A percentile compares a stretch with the other conserved stretches of the same genome.
Evolutionary conservation across 257 asterid genomes (phyloP).

Genomic region (Petunia secreta): DNA sequence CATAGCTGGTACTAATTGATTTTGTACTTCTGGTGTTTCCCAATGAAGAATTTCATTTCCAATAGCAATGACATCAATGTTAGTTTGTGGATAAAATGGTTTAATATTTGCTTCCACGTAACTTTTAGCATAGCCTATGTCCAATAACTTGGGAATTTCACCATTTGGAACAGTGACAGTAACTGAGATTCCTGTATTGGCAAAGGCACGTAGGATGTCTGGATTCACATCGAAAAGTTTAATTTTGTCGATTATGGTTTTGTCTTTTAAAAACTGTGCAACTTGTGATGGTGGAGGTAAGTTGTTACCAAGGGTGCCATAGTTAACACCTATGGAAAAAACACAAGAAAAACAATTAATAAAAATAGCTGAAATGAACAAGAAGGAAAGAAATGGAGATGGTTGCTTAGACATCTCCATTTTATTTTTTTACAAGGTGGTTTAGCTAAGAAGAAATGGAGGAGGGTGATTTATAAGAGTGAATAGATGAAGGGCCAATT

Average conservation of each 20-base stretch:
- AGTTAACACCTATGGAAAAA: conserved; percentile 78
- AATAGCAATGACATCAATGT: conserved; percentile 66
- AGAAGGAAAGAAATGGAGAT: conserved; percentile 30
- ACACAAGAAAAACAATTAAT: conserved; percentile 40
- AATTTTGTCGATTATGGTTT: conserved; percentile 70
- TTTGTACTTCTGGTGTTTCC: conserved; percentile 74
- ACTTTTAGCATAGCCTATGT: conserved; percentile 48
- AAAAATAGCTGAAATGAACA: conserved; percentile 37
- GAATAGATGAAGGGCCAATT: neutral
- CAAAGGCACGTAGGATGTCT: conserved; percentile 80
- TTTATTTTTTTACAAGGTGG: neutral
- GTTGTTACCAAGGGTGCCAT: conserved; percentile 88
- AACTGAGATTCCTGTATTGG: conserved; percentile 67
- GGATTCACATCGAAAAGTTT: conserved; percentile 83
- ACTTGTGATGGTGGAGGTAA: conserved; percentile 81
- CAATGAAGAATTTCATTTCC: conserved; percentile 94
- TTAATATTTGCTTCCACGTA: conserved; percentile 59
- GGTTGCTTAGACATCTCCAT: conserved; percentile 36
- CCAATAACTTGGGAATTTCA: conserved; percentile 63
- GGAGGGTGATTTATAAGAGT: neutral
- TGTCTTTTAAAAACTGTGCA: conserved; percentile 67
- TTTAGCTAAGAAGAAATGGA: neutral
- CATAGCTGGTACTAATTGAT: conserved; percentile 82
- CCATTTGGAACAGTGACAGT: conserved; percentile 87
- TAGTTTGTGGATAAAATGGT: conserved; percentile 71